Percentiles rank a stretch among this genome's conserved stretches.
Conservation (phyloP, 495 filamentous ascomycete species). For the Neurospora terricola region DNA sequence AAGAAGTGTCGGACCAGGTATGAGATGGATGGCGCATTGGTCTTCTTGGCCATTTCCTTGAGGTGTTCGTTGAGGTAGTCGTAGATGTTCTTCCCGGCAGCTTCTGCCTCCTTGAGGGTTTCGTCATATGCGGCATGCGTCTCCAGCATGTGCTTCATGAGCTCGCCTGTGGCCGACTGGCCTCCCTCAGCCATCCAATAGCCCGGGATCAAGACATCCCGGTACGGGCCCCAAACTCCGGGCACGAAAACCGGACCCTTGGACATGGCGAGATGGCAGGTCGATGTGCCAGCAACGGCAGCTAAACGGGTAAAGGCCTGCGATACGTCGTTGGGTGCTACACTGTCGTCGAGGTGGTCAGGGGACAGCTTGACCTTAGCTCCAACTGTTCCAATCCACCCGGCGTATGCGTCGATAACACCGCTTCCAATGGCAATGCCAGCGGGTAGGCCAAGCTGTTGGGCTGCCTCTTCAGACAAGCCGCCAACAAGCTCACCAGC, state of each 20-base stretch:
- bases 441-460: conserved; percentile 72
- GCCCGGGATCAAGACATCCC: conserved; percentile 80
- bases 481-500: conserved; percentile 83
- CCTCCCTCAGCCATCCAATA: conserved; percentile 97
- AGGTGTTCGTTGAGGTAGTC: conserved; percentile 90
- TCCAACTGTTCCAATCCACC: conserved; percentile 97
- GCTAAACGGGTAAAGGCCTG: conserved; percentile 93
- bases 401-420: conserved; percentile 96
- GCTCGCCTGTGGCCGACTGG: conserved; percentile 88
- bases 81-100: conserved; percentile 75
- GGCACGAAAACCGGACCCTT: conserved; percentile 80
- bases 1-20: conserved; percentile 88
- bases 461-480: conserved; percentile 71
- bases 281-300: conserved; percentile 93
- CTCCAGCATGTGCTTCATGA: conserved; percentile 87
- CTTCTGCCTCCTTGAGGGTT: conserved; percentile 63
- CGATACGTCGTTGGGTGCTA: conserved; percentile 63
- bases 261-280: conserved; percentile 95
- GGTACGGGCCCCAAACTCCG: conserved; percentile 94
- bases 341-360: conserved; percentile 48
- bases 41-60: conserved; percentile 56
- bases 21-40: conserved; percentile 62
- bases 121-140: conserved; percentile 83
- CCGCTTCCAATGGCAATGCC: conserved; percentile 90
- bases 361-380: conserved; percentile 69